Conservation (phyloP, 2,329 filamentous ascomycete genomes). For the Drechslerella coelobrocha region DNA sequence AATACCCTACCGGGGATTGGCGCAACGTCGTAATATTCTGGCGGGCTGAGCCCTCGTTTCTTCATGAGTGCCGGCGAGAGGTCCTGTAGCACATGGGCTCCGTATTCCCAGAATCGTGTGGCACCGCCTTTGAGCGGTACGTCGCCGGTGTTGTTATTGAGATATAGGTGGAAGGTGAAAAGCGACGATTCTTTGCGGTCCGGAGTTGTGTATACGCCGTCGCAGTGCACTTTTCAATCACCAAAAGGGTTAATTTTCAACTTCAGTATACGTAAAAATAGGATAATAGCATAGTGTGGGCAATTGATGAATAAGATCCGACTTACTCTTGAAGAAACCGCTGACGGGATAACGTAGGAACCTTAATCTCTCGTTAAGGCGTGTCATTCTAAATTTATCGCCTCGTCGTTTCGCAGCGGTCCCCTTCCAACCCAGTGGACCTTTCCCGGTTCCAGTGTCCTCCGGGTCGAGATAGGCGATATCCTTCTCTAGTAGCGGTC, state of each 20-base stretch:
- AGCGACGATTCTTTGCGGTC: slow-evolving; percentile 43
- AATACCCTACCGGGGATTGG: slow-evolving; percentile 49
- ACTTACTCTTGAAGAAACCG: slow-evolving; percentile 51
- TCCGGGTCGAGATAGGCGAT: slow-evolving; percentile 41
- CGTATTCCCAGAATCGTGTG: slow-evolving; percentile 49
- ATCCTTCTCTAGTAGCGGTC: slow-evolving; percentile 59
- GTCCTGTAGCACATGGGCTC: slow-evolving; percentile 18
- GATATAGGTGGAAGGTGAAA: slow-evolving; percentile 52
- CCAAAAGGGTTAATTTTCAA: not conserved
- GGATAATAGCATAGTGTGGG: not conserved
- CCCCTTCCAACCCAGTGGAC: slow-evolving; percentile 38
- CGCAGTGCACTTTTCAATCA: slow-evolving; percentile 48
- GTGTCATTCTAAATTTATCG: slow-evolving; percentile 42
- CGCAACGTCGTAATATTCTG: slow-evolving; percentile 44
- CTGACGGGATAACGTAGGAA: slow-evolving; percentile 50
- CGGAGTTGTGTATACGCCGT: slow-evolving; percentile 50
- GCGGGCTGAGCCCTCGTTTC: slow-evolving; percentile 15
- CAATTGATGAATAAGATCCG: not conserved
- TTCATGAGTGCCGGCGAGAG: slow-evolving; percentile 14
- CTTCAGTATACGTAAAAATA: too few relatives aligned
- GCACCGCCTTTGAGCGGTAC: slow-evolving; percentile 45
- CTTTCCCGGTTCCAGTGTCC: slow-evolving; percentile 19
- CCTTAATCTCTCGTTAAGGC: slow-evolving; percentile 51
- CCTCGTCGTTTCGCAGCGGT: slow-evolving; percentile 20
- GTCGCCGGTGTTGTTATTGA: slow-evolving; percentile 34